Conservation (phyloP, 2,329 filamentous ascomycete genomes). For the Fonsecaea erecta region DNA sequence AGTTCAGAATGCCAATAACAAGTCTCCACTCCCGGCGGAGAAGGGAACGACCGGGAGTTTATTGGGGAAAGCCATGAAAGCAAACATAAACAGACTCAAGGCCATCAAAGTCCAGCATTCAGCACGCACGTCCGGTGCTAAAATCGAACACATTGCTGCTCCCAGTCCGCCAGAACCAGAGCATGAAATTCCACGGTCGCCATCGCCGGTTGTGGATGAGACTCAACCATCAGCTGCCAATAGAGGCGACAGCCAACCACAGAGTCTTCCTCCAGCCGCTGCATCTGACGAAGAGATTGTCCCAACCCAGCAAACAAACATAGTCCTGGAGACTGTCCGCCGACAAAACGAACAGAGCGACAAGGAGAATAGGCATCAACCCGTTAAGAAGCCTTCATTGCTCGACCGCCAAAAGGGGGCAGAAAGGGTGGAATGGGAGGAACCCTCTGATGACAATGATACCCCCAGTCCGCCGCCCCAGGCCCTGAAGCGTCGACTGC, state of each 20-base stretch:
- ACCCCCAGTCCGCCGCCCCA: background rate
- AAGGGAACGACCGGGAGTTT: background rate
- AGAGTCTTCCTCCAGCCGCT: background rate
- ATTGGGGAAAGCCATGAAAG: constrained; percentile 6
- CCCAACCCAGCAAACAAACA: constrained; percentile 24
- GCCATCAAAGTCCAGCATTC: constrained; percentile 10
- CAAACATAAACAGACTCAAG: constrained; percentile 14
- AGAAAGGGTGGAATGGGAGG: constrained; percentile 17
- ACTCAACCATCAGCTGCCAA: constrained; percentile 2
- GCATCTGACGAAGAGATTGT: constrained; percentile 12
- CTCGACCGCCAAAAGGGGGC: constrained; percentile 31
- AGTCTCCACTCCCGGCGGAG: background rate
- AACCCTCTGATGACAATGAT: constrained; percentile 17
- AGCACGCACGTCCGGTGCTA: background rate
- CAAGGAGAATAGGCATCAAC: constrained; percentile 25
- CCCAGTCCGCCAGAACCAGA: background rate
- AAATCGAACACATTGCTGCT: background rate
- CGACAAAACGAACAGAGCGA: constrained; percentile 27
- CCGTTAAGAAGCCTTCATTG: constrained; percentile 22
- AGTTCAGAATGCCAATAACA: background rate
- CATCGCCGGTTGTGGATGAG: constrained; percentile 14
- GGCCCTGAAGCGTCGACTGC: constrained; percentile 13
- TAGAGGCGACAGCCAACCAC: background rate
- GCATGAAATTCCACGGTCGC: constrained; percentile 25
- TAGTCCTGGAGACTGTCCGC: constrained; percentile 17